phyloP scores from a whole-genome alignment of 495 filamentous ascomycete genomes.

The Neurospora discreta region DNA sequence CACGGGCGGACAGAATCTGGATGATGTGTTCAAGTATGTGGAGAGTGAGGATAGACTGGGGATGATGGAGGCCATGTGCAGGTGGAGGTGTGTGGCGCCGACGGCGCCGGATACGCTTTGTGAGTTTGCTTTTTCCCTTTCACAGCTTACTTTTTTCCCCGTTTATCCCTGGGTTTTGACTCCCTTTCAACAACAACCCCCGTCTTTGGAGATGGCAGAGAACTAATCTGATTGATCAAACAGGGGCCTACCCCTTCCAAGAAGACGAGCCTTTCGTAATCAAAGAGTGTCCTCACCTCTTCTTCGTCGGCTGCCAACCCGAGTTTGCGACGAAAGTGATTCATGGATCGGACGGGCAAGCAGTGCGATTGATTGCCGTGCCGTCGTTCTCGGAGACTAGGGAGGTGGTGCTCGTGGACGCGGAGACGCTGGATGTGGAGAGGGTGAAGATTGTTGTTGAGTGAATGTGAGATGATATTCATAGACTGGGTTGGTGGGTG shows the following conservation, averaged over 20 bases:
- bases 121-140: constrained; percentile 34
- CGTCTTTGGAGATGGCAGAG: no score
- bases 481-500: background rate
- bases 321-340: constrained; percentile 68
- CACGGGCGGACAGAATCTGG: constrained; percentile 81
- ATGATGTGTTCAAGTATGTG: constrained; percentile 88
- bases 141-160: background rate
- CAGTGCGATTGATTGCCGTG: constrained; percentile 64
- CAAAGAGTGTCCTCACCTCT: constrained; percentile 77
- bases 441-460: constrained; percentile 41
- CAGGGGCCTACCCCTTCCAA: constrained; percentile 94
- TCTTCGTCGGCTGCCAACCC: constrained; percentile 81
- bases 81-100: constrained; percentile 86
- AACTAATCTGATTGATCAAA: no score
- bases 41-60: constrained; percentile 61
- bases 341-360: constrained; percentile 45
- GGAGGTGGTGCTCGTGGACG: constrained; percentile 75
- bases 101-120: constrained; percentile 95
- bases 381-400: constrained; percentile 73
- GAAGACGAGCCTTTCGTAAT: constrained; percentile 78
- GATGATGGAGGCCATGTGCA: constrained; percentile 84
- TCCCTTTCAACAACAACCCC: no score
- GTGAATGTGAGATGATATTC: background rate
- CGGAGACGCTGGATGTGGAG: constrained; percentile 70
- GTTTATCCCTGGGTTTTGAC: no score